These are phyloP conservation scores for Dorcoceras hygrometricum DNA, from an alignment of 257 asterid species.

Conservation along the genomic window DNA sequence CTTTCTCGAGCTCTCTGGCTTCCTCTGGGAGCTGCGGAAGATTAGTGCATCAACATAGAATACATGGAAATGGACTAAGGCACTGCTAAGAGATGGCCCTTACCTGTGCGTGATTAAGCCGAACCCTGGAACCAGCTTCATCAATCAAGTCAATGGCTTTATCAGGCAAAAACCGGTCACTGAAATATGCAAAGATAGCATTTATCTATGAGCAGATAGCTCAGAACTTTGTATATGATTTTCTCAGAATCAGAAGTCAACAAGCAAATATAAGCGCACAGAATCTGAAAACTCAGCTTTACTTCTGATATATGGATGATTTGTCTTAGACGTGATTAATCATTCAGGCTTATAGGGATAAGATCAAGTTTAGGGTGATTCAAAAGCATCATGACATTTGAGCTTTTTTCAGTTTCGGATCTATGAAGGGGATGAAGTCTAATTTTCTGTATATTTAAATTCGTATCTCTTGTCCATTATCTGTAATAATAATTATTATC, in stretches of 20 bases:
- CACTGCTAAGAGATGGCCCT: neutral
- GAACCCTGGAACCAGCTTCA: constrained; percentile 52
- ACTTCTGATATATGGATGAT: neutral
- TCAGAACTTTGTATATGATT: neutral
- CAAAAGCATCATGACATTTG: no score
- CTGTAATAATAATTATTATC: no score
- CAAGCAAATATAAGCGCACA: neutral
- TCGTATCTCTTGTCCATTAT: no score
- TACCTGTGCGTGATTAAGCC: constrained; percentile 23
- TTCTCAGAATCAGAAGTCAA: neutral
- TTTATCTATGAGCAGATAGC: neutral
- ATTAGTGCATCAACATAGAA: neutral
- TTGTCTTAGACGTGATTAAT: no score
- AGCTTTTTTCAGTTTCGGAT: no score
- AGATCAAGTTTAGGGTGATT: no score
- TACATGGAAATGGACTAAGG: neutral
- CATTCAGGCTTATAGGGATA: no score
- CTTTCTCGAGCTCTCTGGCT: neutral
- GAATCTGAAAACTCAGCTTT: neutral
- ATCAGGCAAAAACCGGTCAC: constrained; percentile 48
- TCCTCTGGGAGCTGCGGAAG: neutral
- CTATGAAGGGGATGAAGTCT: no score
- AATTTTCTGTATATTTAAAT: no score
- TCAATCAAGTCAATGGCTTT: constrained; percentile 56
- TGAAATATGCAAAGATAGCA: constrained; percentile 17